These are phyloP conservation scores for Lachnellula suecica DNA, from an alignment of 2,329 filamentous ascomycete species.

Conservation along the genomic window DNA sequence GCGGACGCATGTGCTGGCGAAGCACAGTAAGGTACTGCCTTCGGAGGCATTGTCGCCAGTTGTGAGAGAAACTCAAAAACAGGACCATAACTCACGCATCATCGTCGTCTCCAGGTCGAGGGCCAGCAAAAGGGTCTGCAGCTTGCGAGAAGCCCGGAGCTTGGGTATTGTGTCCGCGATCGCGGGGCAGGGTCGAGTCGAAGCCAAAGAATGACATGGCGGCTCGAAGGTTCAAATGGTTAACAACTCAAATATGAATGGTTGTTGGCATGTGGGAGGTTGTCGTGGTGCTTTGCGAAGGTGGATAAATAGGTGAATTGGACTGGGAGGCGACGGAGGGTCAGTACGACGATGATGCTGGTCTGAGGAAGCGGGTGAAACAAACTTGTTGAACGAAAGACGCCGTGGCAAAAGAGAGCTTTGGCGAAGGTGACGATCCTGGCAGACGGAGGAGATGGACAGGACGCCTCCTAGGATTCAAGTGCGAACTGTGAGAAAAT, in stretches of 20 bases:
- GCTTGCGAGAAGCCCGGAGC: conserved; percentile 80
- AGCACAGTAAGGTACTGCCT: background rate
- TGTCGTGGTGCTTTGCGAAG: too few species aligned
- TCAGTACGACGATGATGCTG: background rate
- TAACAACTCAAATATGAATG: background rate
- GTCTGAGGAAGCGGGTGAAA: conserved; percentile 10
- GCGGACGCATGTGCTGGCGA: background rate
- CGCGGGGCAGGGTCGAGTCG: conserved; percentile 65
- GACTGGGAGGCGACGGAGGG: background rate
- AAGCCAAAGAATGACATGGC: conserved; percentile 92
- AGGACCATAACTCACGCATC: conserved; percentile 43
- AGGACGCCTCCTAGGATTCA: too few species aligned
- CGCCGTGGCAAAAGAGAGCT: background rate
- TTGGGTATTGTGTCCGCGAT: conserved; percentile 62
- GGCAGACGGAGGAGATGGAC: background rate
- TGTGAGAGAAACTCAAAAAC: background rate
- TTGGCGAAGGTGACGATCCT: too few species aligned
- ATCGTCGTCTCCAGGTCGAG: conserved; percentile 59
- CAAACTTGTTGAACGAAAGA: conserved; percentile 3
- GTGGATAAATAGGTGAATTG: background rate
- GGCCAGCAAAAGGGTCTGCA: conserved; percentile 83
- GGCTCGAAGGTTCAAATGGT: background rate
- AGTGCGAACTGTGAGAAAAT: too few species aligned
- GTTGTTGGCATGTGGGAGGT: background rate
- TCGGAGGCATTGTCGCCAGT: background rate